A percentile compares a stretch with the other conserved stretches of the same genome.
Evolutionary conservation across 2,329 filamentous ascomycete species (phyloP).

Genomic region (Penicillium capsulatum): DNA sequence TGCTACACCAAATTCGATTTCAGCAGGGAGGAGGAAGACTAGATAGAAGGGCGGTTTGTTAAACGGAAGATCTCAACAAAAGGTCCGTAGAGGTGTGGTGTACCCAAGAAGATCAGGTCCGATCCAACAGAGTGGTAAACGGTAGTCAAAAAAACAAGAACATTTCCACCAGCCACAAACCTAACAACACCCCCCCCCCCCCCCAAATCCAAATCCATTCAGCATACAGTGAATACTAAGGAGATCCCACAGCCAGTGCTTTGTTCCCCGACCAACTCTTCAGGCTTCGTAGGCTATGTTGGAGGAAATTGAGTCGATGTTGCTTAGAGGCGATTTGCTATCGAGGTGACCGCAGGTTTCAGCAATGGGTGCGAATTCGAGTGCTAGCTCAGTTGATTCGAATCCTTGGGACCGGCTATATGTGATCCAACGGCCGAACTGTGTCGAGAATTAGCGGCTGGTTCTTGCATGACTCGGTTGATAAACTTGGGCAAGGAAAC

Average conservation of each 20-base stretch:
- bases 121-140: background rate
- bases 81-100: background rate
- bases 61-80: too few relatives aligned
- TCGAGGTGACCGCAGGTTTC: constrained; percentile 11
- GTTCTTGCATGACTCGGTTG: background rate
- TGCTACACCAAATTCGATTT: too few relatives aligned
- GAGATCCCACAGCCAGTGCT: background rate
- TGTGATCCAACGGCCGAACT: constrained; percentile 40
- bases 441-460: constrained; percentile 18
- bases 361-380: constrained; percentile 19
- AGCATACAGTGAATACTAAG: too few relatives aligned
- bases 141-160: too few relatives aligned
- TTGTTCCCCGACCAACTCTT: background rate
- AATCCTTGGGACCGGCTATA: constrained; percentile 35
- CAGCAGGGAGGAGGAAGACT: too few relatives aligned
- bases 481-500: background rate
- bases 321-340: constrained; percentile 2
- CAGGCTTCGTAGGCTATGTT: constrained; percentile 5
- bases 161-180: too few relatives aligned
- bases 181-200: too few relatives aligned
- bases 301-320: background rate
- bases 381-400: constrained; percentile 29
- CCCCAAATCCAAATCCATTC: too few relatives aligned
- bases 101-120: too few relatives aligned
- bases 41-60: too few relatives aligned